Evolutionary conservation across 2,329 filamentous ascomycete genomes (phyloP).

Genomic region (Aaosphaeria pasadenensis): DNA sequence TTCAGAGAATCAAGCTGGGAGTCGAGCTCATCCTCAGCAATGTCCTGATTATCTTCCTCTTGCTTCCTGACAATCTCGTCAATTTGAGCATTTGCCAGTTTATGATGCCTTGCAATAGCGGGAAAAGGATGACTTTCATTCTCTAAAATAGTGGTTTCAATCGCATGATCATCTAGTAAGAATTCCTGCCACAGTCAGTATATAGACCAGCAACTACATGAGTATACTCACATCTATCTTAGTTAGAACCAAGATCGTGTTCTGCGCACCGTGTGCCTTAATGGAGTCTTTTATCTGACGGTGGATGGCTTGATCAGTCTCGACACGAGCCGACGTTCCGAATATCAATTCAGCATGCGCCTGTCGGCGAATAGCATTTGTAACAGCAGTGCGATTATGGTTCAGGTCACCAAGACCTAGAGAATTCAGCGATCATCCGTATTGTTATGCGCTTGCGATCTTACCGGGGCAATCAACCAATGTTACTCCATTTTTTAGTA

Average conservation of each 20-base stretch:
- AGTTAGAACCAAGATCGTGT: conserved; percentile 7
- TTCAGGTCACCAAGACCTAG: conserved; percentile 8
- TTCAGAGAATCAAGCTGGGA: not conserved
- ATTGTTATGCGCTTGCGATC: not conserved
- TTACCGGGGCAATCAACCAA: conserved; percentile 10
- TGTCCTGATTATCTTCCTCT: not conserved
- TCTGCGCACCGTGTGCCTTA: conserved; percentile 4
- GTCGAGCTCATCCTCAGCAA: not conserved
- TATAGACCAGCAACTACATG: not conserved
- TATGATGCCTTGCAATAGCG: not conserved
- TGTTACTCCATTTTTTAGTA: conserved; percentile 4
- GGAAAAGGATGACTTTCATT: conserved; percentile 2
- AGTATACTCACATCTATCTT: conserved; percentile 9
- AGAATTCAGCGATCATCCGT: not conserved
- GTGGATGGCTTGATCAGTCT: conserved; percentile 2
- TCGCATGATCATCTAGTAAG: conserved; percentile 2
- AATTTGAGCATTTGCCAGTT: not conserved
- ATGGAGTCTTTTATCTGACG: conserved; percentile 6
- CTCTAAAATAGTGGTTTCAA: conserved; percentile 1
- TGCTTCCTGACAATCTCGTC: not conserved
- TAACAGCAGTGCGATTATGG: conserved; percentile 6
- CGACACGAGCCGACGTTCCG: conserved; percentile 3
- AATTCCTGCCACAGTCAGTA: conserved; percentile 4
- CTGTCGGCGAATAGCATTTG: conserved; percentile 4
- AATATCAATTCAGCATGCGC: conserved; percentile 9